Conservation (phyloP, 2,329 filamentous ascomycete species). For the Fusarium concolor region DNA sequence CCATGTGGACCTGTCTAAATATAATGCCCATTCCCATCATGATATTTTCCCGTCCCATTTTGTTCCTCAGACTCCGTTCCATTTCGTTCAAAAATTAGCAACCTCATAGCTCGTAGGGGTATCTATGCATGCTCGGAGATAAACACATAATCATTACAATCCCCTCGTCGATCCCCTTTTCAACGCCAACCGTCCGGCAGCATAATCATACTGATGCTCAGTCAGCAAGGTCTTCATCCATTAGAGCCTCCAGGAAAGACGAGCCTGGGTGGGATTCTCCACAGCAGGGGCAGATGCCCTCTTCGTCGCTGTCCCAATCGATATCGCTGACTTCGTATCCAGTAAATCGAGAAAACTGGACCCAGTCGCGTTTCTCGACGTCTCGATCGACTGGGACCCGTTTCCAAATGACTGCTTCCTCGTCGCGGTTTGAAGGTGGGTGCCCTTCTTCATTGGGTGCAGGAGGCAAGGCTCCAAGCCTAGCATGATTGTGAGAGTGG, state of each 20-base stretch:
- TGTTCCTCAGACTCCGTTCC: constrained; percentile 21
- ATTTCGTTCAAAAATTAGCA: constrained; percentile 34
- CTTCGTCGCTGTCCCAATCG: constrained; percentile 52
- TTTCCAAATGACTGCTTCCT: constrained; percentile 64
- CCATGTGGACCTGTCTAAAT: constrained; percentile 13
- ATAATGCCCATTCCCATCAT: constrained; percentile 6
- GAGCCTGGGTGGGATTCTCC: constrained; percentile 54
- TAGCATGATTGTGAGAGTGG: constrained; percentile 45
- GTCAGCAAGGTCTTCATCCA: constrained; percentile 47
- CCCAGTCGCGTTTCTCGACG: constrained; percentile 58
- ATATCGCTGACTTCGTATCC: constrained; percentile 53
- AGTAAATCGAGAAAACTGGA: constrained; percentile 58
- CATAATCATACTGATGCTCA: constrained; percentile 38
- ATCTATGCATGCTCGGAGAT: constrained; percentile 44
- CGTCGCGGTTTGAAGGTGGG: constrained; percentile 55
- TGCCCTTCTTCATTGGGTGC: constrained; percentile 58
- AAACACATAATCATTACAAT: constrained; percentile 36
- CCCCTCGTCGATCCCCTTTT: constrained; percentile 20
- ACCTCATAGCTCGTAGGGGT: constrained; percentile 41
- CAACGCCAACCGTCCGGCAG: constrained; percentile 23
- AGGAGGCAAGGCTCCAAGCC: constrained; percentile 52
- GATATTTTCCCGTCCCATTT: constrained; percentile 16
- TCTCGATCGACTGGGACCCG: constrained; percentile 58
- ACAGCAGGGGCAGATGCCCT: constrained; percentile 55
- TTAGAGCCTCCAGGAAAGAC: constrained; percentile 50